Evolutionary conservation across 2,329 filamentous ascomycete species (phyloP).

Genomic region (Botrytis aclada): DNA sequence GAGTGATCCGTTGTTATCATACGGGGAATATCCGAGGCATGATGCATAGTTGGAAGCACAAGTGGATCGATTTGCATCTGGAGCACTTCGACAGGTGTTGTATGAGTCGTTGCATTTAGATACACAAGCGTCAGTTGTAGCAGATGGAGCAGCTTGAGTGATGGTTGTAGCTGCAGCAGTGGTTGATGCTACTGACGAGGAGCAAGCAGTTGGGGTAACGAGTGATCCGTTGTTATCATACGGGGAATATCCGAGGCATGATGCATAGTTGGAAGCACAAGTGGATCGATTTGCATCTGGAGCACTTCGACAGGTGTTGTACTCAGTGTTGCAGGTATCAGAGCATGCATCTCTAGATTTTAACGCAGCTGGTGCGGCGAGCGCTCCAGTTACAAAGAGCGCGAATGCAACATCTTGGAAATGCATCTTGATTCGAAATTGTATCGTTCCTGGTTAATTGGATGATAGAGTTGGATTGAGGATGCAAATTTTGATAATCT

Average conservation of each 20-base stretch:
- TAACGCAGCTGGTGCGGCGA: constrained; percentile 8
- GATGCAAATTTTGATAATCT: background rate
- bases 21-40: background rate
- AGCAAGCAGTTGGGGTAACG: background rate
- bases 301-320: background rate
- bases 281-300: background rate
- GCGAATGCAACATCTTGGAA: constrained; percentile 4
- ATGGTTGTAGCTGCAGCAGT: background rate
- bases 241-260: constrained; percentile 9
- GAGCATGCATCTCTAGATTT: background rate
- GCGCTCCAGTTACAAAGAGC: constrained; percentile 3
- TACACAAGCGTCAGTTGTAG: background rate
- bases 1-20: background rate
- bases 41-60: background rate
- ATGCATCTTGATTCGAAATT: background rate
- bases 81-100: background rate
- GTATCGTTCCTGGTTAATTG: background rate
- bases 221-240: background rate
- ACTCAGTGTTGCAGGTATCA: background rate
- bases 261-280: background rate
- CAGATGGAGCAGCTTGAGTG: too few species aligned
- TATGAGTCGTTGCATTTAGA: background rate
- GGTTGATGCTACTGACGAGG: background rate
- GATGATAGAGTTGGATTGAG: background rate
- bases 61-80: background rate